These are phyloP conservation scores for Phytopythium sindhum DNA, from an alignment of 352 stramenopile species.

Conservation along the genomic window DNA sequence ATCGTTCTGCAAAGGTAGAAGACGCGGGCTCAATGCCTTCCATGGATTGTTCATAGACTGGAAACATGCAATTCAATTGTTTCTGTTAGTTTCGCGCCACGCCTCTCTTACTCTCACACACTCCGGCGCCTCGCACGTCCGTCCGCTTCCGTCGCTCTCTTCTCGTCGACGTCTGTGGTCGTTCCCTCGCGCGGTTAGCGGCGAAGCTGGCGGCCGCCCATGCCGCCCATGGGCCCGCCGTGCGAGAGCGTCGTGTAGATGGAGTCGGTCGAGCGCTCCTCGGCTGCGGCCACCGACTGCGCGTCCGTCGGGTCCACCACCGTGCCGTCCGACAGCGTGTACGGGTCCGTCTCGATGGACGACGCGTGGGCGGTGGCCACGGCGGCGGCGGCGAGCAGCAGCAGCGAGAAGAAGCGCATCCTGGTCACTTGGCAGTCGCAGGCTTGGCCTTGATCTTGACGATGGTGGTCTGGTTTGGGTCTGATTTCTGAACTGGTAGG, in stretches of 20 bases:
- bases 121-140: not conserved
- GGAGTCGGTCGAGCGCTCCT: conserved; percentile 12
- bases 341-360: conserved; percentile 17
- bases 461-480: not conserved
- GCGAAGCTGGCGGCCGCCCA: conserved; percentile 37
- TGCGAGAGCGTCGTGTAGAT: conserved; percentile 33
- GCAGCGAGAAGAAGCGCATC: conserved; percentile 4
- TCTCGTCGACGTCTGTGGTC: not conserved
- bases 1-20: too few relatives aligned
- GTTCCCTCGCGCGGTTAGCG: conserved; percentile 34
- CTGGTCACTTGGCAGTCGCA: not conserved
- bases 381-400: conserved; percentile 8
- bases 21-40: too few relatives aligned
- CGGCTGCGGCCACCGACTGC: not conserved
- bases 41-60: too few relatives aligned
- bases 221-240: conserved; percentile 27
- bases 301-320: conserved; percentile 23
- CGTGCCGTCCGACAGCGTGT: conserved; percentile 25
- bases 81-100: too few relatives aligned
- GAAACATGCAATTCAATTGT: too few relatives aligned
- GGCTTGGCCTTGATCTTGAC: not conserved
- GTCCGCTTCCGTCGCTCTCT: too few relatives aligned
- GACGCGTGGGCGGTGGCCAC: conserved; percentile 4
- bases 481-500: not conserved
- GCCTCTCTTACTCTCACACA: too few relatives aligned